A percentile compares a stretch with the other conserved stretches of the same genome.
phyloP scores from a whole-genome alignment of 2,329 filamentous ascomycete species.

The Ophiostoma piceae region DNA sequence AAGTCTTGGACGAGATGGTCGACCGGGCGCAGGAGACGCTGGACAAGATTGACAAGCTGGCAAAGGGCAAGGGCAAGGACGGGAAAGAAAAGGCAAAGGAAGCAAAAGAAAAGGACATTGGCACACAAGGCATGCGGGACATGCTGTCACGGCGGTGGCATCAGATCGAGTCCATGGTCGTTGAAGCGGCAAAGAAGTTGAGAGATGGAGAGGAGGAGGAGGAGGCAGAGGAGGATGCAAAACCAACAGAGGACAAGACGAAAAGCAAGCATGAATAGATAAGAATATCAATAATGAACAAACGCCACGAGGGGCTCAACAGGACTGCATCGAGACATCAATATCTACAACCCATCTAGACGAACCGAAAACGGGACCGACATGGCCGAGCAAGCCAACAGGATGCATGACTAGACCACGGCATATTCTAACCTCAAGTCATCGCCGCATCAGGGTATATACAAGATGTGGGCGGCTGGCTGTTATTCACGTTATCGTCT shows the following conservation, averaged over 20 bases:
- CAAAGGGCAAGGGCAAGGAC: neutral
- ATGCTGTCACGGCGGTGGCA: conserved; percentile 26
- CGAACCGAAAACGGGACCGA: neutral
- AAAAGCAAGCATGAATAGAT: neutral
- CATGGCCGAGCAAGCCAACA: neutral
- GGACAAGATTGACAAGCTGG: conserved; percentile 17
- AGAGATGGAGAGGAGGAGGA: neutral
- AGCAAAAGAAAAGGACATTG: conserved; percentile 13
- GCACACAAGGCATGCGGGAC: conserved; percentile 23
- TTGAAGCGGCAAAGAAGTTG: conserved; percentile 19
- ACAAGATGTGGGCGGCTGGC: neutral
- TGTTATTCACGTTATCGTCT: neutral
- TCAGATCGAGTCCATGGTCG: conserved; percentile 28
- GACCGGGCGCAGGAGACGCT: conserved; percentile 21
- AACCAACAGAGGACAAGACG: neutral
- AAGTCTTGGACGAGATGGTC: conserved; percentile 24
- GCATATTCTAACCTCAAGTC: neutral
- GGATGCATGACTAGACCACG: conserved; percentile 1
- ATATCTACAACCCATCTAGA: neutral
- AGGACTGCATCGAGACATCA: neutral
- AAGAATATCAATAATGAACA: neutral
- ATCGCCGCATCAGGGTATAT: conserved; percentile 9
- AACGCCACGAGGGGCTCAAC: neutral
- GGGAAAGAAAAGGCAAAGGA: neutral
- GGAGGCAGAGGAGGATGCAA: neutral